Base-by-base conservation (phyloP, 1,284 basidiomycete genomes). In the Tilletia indica region DNA sequence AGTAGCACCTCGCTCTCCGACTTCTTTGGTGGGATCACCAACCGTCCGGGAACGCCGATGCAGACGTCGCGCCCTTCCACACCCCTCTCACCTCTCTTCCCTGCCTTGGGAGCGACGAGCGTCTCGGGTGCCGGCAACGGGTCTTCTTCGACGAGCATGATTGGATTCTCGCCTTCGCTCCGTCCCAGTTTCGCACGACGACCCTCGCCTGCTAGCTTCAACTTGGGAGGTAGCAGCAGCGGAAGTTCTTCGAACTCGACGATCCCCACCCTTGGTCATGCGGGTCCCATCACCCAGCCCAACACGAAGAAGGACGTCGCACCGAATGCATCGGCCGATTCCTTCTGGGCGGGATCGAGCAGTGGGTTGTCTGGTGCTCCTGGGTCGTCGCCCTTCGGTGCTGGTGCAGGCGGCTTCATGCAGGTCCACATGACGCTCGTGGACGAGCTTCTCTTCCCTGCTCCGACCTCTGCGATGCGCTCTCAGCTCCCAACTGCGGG, bases 281-380 rank as follows among this genome's bases (percentile, higher is more conserved):
- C 58, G 34, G 58, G 58, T 9, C 58, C 58, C 5, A 56, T 77
- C 56, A 61, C 72, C 38, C 74, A 75, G 56, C 67, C 78, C 36
- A 79, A 79, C 68, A 78, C 76, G 34, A 77, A 76, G 74, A 79
- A 79, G 73, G 78, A 79, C 61, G 70, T 79, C 0, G 75, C 71
- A 4, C 73, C 73, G 2, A 63, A 25, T 34, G 58, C 34, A 14
- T 63, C 58, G n/a, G 58, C 58, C n/a, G 58, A 63, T 19, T 63
- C 58, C 8, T 63, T 63, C 58, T 63, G 58, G 58, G 58, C 58
- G 3, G 61, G 61, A 11, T 64, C 61, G 36, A 39, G 14, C 61
- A 14, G 25, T 14, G 25, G 25, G 25, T 31, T 31, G 25, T 21
- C 58, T n/a, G 64, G 64, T 42, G 64, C 64, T 6, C 16, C 64